Evolutionary conservation across 2,329 filamentous ascomycete species (phyloP), one percentile per base, ranked within the genome.

Genomic region (Sclerotinia minor): DNA sequence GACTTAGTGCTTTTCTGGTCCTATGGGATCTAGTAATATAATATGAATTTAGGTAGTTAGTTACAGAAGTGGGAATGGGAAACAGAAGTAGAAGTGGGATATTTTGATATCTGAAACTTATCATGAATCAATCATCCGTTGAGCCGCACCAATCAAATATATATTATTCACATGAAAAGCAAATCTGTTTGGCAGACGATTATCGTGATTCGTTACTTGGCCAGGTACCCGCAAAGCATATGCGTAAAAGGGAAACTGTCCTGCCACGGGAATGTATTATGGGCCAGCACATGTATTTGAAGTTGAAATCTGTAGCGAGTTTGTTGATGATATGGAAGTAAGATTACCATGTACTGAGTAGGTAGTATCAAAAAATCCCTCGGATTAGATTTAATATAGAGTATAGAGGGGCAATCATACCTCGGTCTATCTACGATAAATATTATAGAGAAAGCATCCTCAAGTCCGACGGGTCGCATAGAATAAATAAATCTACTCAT

Each of bases 21-120:
- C 79, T 91, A 29, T 94, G 91, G 90, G 92, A 95, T 81, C 79
- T 94, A 73, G 80, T 94, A 49, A 84, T 87, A 69, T 94, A 47
- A 84, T 87, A 69, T 85, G 49, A 74, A 55, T 50, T 66, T 67
- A 66, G 26, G 65, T 67, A 66, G 26, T 49, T 29, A 38, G 29
- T 15, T 17, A 26, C 19, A 21, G n/a, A 5, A 24, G 15, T 24
- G 54, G 7, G 1, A 53, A 35, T 54, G 9, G 8, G 11, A 41
- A 57, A n/a, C 15, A 26, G 41, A 45, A n/a, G 17, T 47, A n/a
- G 19, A 60, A 35, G 44, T 49, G 58, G 26, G 49, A 65, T 21
- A 35, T 24, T 21, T 7, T 38, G 53, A 65, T n/a, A 57, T 65
- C 26, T 45, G 24, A 44, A 41, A 45, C n/a, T 32, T 45, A 29